Evolutionary conservation across 805 yeast genomes (phyloP), one percentile per base, ranked within the genome.

Genomic region (Saturnispora saitoi): DNA sequence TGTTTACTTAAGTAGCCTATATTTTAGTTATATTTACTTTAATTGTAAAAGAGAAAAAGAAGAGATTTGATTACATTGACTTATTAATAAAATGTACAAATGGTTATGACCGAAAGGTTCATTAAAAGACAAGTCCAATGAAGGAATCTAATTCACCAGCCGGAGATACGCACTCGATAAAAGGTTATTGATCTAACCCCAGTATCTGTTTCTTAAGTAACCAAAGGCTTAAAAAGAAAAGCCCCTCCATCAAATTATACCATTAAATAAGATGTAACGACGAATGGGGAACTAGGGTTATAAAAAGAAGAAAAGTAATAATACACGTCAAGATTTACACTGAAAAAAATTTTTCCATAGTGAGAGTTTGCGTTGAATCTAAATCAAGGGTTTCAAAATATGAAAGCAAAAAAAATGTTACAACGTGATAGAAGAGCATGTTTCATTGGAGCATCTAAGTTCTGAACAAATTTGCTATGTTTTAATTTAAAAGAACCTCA

Each of bases 71-170:
- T 34, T 34, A 17, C 11, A n/a, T 8, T 24, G 22, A 24, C 41
- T 4, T 37, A 19, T 8, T 12, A 30, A 41, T n/a, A 14, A 26
- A 44, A 19, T 46, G 48, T 46, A 40, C 42, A 32, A 46, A 40
- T 46, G 48, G 48, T 46, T 46, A 46, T 46, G 48, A 46, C 48
- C 48, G 48, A 46, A 24, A 28, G 42, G 48, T 29, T 46, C 48
- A 22, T 46, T 8, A 31, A 37, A 29, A 37, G 26, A 37, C 28
- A 14, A 20, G 22, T 11, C 41, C 29, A 22, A 24, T 10, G 22
- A 22, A 37, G 41, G 30, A 22, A 20, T 37, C 29, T 37, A 20
- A 37, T 34, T 34, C 41, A 20, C 41, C 41, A 37, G 41, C 41
- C 41, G 38, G 48, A 45, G 48, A 45, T 45, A 45, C 48, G 48